phyloP scores from a whole-genome alignment of 2,329 filamentous ascomycete genomes.

The Pseudogymnoascus sp. region DNA sequence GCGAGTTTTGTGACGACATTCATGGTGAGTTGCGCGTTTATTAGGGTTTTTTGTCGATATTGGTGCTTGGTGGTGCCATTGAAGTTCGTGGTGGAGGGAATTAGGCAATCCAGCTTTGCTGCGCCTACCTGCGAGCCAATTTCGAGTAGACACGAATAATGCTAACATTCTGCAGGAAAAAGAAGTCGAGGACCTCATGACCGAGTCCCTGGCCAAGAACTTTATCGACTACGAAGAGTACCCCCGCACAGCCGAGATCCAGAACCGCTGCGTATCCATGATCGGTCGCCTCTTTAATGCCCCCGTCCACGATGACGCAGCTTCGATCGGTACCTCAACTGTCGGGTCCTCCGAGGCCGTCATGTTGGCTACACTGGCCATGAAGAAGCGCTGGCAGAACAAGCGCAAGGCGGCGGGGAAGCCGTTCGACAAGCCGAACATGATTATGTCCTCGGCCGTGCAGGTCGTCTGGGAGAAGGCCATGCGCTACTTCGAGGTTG shows the following conservation, averaged over 20 bases:
- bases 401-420: conserved; percentile 77
- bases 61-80: background rate
- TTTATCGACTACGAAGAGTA: conserved; percentile 90
- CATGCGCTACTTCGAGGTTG: conserved; percentile 82
- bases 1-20: conserved; percentile 94
- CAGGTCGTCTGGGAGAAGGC: conserved; percentile 98
- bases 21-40: conserved; percentile 55
- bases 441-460: conserved; percentile 92
- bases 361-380: conserved; percentile 75
- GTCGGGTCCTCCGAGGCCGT: conserved; percentile 87
- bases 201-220: conserved; percentile 87
- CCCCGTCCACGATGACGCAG: conserved; percentile 48
- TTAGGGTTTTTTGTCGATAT: background rate
- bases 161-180: conserved; percentile 57
- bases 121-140: background rate
- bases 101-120: background rate
- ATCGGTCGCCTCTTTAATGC: conserved; percentile 86
- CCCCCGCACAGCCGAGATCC: conserved; percentile 73
- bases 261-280: conserved; percentile 88
- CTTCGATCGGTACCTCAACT: conserved; percentile 77
- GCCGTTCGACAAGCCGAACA: conserved; percentile 72
- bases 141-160: background rate
- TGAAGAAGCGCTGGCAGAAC: conserved; percentile 94
- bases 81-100: background rate
- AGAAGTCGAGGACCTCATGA: conserved; percentile 93